Evolutionary conservation across 2,329 filamentous ascomycete species (phyloP).

Genomic region (Diplodia sapinea): DNA sequence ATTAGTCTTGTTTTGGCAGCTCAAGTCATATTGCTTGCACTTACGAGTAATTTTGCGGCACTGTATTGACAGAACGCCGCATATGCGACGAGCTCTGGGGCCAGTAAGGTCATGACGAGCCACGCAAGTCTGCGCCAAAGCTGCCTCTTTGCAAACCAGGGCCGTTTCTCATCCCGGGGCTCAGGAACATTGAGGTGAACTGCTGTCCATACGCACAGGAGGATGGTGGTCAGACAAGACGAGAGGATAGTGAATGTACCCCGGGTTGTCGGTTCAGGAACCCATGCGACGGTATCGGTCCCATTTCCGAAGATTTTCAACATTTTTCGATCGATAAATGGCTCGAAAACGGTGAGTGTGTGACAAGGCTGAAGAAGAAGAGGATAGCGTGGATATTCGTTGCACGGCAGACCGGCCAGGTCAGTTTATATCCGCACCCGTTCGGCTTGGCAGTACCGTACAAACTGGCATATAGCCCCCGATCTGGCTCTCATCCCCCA

Average conservation of each 20-base stretch:
- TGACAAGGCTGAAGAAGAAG: not conserved
- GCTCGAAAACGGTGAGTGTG: not conserved
- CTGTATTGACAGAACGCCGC: not conserved
- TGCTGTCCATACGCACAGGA: constrained; percentile 33
- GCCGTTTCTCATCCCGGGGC: not conserved
- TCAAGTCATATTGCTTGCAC: too few relatives aligned
- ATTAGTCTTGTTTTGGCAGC: too few relatives aligned
- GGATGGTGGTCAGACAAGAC: constrained; percentile 32
- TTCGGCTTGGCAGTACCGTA: not conserved
- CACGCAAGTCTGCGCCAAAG: constrained; percentile 22
- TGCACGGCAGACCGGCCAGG: not conserved
- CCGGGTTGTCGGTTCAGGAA: constrained; percentile 30
- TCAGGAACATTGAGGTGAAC: constrained; percentile 34
- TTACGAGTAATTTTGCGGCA: not conserved
- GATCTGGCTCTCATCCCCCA: too few relatives aligned
- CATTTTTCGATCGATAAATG: not conserved
- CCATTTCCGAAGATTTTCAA: constrained; percentile 1
- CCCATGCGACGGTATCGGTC: constrained; percentile 29
- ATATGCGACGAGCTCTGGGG: constrained; percentile 27
- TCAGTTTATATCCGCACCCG: not conserved
- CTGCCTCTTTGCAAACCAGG: constrained; percentile 8
- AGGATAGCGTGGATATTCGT: not conserved
- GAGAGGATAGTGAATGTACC: constrained; percentile 33
- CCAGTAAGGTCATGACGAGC: constrained; percentile 22
- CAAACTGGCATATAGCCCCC: too few relatives aligned